Evolutionary conservation across 306 rosid genomes (phyloP), one percentile per base, ranked within the genome.

Genomic region (Lathyrus sativus): DNA sequence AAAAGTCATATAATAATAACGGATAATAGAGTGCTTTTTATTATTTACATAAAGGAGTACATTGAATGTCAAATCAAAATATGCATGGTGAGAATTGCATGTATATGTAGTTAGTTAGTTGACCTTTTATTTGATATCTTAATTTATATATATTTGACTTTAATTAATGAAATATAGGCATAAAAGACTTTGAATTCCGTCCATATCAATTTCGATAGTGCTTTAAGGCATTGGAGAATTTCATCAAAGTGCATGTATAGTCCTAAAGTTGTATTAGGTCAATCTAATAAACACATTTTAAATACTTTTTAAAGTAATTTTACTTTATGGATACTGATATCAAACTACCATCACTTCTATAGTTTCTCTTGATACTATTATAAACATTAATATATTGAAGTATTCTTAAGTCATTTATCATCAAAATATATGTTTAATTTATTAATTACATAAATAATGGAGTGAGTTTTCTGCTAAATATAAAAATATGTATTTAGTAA

Each of bases 21-120:
- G 71, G 46, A 17, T 53, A 22, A 17, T 53, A 22, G 29, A 29
- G 54, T 65, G 28, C 14, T 37, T 65, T 65, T 65, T 14, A 48
- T 49, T 29, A 41, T 66, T 33, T 49, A 17, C 60, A 31, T 66
- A 50, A 31, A 66, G 71, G 19, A 48, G 26, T 66, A 7, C 60
- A 49, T 66, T 33, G 60, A 66, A 49, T 39, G 31, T 48, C 60
- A 66, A 66, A 31, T 48, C 71, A 66, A 49, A 49, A 31, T 48
- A 29, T 49, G 58, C 13, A 65, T 65, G 70, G 15, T 61, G n/a
- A 44, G 39, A 43, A 11, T 54, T 26, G 58, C 41, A 65, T 24
- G 59, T 1, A 35, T 22, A 46, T 24, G 59, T 6, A 26, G 29
- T 26, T 26, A 24, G 26, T 24, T 24, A 19, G 28, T 45, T 65